These are phyloP conservation scores for Penicillium oxalicum DNA, from an alignment of 2,329 filamentous ascomycete species.

Conservation along the genomic window DNA sequence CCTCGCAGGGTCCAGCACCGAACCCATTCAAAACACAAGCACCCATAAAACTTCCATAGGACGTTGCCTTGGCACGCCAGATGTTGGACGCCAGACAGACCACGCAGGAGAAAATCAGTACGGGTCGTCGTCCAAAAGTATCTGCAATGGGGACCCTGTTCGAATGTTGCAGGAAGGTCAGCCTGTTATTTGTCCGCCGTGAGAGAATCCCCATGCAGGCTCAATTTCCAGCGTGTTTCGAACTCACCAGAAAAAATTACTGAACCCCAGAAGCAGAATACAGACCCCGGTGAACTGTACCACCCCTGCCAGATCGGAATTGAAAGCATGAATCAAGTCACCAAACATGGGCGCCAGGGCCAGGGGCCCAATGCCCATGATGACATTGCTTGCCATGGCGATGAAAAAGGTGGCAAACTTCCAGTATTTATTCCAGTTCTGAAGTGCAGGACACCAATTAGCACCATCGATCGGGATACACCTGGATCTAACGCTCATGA, in stretches of 20 bases:
- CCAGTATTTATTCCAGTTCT: constrained; percentile 47
- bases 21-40: constrained; percentile 58
- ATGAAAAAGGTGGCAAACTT: constrained; percentile 46
- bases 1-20: constrained; percentile 48
- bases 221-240: not conserved
- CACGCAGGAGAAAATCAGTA: constrained; percentile 48
- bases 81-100: constrained; percentile 50
- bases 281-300: constrained; percentile 53
- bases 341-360: constrained; percentile 56
- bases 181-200: too few species aligned
- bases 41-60: constrained; percentile 59
- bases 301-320: constrained; percentile 49
- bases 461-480: too few species aligned
- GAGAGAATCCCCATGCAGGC: too few species aligned
- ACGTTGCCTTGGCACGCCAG: constrained; percentile 54
- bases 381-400: constrained; percentile 45
- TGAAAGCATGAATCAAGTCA: constrained; percentile 51
- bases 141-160: constrained; percentile 48
- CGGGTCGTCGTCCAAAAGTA: constrained; percentile 51
- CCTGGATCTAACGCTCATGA: too few species aligned
- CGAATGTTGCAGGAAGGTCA: too few species aligned
- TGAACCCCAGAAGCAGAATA: constrained; percentile 54
- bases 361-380: constrained; percentile 51
- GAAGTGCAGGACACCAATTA: too few species aligned
- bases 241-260: constrained; percentile 53